phyloP scores from a whole-genome alignment of 495 filamentous ascomycete genomes.

The Neurospora discreta region DNA sequence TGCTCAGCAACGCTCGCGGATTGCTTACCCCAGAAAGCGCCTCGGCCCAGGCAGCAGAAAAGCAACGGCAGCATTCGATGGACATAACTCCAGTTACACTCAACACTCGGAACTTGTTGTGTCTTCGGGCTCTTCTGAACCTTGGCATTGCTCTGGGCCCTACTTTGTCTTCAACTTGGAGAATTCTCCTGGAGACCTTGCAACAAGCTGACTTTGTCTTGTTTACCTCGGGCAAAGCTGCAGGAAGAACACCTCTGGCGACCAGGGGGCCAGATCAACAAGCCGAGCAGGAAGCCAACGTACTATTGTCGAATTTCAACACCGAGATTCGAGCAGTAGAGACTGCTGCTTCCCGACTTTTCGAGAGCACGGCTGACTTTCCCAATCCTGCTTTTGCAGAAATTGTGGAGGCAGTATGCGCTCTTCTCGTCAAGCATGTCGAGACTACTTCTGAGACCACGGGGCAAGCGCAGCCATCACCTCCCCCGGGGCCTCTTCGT shows the following conservation, averaged over 20 bases:
- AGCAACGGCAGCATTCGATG: constrained; percentile 40
- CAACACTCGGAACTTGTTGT: constrained; percentile 81
- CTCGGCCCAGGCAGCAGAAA: constrained; percentile 34
- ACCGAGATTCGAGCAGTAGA: constrained; percentile 81
- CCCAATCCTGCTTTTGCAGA: constrained; percentile 71
- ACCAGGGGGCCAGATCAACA: constrained; percentile 30
- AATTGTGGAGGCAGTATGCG: constrained; percentile 63
- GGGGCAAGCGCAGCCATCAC: constrained; percentile 26
- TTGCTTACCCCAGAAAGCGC: constrained; percentile 54
- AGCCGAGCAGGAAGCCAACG: constrained; percentile 33
- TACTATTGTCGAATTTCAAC: constrained; percentile 52
- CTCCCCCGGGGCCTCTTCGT: constrained; percentile 16
- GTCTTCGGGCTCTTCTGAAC: constrained; percentile 80
- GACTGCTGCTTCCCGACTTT: constrained; percentile 71
- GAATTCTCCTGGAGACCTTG: constrained; percentile 79
- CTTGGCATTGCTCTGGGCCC: constrained; percentile 90
- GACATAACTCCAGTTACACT: constrained; percentile 46
- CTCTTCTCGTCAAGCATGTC: constrained; percentile 40
- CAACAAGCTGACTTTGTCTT: constrained; percentile 84
- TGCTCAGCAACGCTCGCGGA: constrained; percentile 52
- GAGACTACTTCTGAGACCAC: constrained; percentile 20
- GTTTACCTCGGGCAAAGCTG: constrained; percentile 43
- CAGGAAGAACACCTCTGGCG: constrained; percentile 33
- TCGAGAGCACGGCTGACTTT: constrained; percentile 84
- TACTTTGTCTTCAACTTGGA: constrained; percentile 74